Base-by-base conservation (phyloP, 306 rosid species). In the Vicia sativa region DNA sequence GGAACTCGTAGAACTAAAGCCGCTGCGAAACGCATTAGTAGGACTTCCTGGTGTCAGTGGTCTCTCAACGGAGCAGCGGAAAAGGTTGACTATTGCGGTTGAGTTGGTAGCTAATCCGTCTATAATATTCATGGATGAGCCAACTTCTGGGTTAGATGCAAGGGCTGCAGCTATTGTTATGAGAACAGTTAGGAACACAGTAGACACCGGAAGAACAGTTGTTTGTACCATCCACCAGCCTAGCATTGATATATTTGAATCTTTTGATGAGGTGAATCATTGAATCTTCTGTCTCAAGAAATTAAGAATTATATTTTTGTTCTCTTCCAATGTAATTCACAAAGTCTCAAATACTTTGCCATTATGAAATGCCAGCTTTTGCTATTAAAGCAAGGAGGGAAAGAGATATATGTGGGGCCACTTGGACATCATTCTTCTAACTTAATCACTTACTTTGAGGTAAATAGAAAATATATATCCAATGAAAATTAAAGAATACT, bases 181-280 rank as follows among this genome's bases (percentile, higher is more conserved):
- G 87, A 78, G 90, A 75, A 63, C 90, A 5, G 87, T 82, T 65
- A 77, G 90, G 79, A 85, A 82, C 80, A 85, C 90, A 3, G 84
- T 80, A 0, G 87, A 82, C 78, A 85, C 90, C 0, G 87, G 90
- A 82, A 82, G 90, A 78, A 85, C 87, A 35, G 90, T 85, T 65
- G 90, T 82, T 4, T 85, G 90, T 77, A 85, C 90, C 72, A 85
- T 85, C 48, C 90, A 85, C 67, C 90, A 85, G 39, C 90, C 90
- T 42, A 85, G 90, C 78, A 85, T 85, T 72, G 90, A 85, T 43
- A 82, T 85, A 60, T 85, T 85, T 65, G 90, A 85, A 55, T 78
- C 90, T 50, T 85, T 82, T 45, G 90, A 85, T 78, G 87, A 85
- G 90, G 90, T 85, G 31, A 74, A 12, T 46, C 7, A 26, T 6